Evolutionary conservation across 192 early-diverging fungal genomes (phyloP).

Genomic region (Coemansia sp.): DNA sequence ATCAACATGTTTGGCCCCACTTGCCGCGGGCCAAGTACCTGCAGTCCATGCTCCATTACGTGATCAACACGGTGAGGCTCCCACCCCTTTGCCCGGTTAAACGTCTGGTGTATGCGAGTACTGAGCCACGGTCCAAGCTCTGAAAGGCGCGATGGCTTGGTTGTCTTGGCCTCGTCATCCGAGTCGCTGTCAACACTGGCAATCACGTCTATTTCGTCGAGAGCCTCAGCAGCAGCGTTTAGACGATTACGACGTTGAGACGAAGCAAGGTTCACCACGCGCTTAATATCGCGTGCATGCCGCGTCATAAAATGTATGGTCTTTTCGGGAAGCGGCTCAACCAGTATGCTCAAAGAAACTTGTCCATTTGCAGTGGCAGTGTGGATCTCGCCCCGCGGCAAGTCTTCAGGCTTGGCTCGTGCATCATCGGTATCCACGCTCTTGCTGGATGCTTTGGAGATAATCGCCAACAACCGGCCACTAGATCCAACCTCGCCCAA

Average conservation of each 20-base stretch:
- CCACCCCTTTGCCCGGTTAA: constrained; percentile 48
- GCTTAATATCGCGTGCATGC: constrained; percentile 44
- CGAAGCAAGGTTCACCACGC: constrained; percentile 27
- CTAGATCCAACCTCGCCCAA: constrained; percentile 40
- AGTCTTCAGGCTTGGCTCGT: constrained; percentile 16
- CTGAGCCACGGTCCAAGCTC: constrained; percentile 52
- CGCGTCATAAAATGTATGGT: constrained; percentile 36
- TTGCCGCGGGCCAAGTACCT: constrained; percentile 40
- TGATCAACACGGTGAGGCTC: constrained; percentile 48
- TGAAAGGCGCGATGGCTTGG: constrained; percentile 40
- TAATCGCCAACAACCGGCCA: constrained; percentile 40
- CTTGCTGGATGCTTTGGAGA: constrained; percentile 11
- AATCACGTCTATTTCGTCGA: constrained; percentile 14
- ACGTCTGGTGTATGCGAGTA: constrained; percentile 26
- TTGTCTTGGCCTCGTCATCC: constrained; percentile 3
- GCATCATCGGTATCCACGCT: constrained; percentile 5
- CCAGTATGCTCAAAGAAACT: constrained; percentile 37
- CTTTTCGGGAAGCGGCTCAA: constrained; percentile 48
- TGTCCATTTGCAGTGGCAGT: constrained; percentile 49
- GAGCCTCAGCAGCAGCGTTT: constrained; percentile 31
- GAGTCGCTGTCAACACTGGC: constrained; percentile 12
- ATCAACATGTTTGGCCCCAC: constrained; percentile 48
- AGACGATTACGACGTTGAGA: constrained; percentile 34
- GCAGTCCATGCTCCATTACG: constrained; percentile 19
- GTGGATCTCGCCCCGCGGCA: constrained; percentile 42